Evolutionary conservation across 1,284 basidiomycete species (phyloP), one percentile per base, ranked within the genome.

Genomic region (Microstroma glucosiphilum): DNA sequence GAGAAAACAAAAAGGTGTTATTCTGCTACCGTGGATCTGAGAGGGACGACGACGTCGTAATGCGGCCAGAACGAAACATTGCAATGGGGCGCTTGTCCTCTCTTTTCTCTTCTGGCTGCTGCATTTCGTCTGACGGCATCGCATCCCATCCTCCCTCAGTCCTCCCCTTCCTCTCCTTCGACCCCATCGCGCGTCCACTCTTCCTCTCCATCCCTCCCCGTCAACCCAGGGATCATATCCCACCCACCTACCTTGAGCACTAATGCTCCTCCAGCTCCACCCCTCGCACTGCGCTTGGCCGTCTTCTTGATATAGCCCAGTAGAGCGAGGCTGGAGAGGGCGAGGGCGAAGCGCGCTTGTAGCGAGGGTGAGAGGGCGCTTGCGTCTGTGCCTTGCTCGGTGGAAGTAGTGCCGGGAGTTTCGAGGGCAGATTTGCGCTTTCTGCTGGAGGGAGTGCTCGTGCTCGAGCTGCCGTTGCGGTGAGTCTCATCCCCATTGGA

Each of bases 301-400:
- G 51, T 54, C 51, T 26, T 54, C 51, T 54, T 54, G 51, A 54
- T 54, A 13, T 54, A 54, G 51, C 51, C 51, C 21, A 54, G 51
- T 6, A 54, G 51, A 25, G 51, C 51, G 3, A 54, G 25, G 13
- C 21, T 54, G 13, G 51, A 54, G 13, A 54, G 15, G 51, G 51
- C 15, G 15, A 19, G 51, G 51, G 51, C 51, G 51, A 54, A 54
- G 25, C 51, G 51, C n/a, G 51, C 51, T 26, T 54, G 43, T 12
- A 48, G 43, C 4, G 43, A 48, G 12, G 43, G 43, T 4, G 11
- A 11, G 41, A 11, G 11, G n/a, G 11, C 11, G 41, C n/a, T n/a
- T 11, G 43, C 21, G 21, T 12, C 43, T 17, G 15, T 12, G 6
- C 3, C 43, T 17, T 48, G 17, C 21, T 48, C 43, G 43, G 15